These are phyloP conservation scores for Xylaria sp. DNA, from an alignment of 2,329 filamentous ascomycete species.

Conservation along the genomic window DNA sequence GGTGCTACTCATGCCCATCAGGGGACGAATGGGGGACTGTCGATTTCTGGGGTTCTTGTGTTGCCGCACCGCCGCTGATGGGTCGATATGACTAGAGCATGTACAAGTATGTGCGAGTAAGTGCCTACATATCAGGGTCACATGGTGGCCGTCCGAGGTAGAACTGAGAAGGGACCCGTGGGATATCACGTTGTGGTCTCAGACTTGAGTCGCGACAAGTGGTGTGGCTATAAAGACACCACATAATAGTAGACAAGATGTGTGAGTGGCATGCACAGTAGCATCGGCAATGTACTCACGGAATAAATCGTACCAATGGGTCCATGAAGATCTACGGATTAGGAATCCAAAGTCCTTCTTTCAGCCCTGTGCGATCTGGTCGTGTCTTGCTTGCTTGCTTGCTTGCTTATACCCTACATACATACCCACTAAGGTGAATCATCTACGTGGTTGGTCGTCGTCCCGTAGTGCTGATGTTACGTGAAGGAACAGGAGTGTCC, in stretches of 20 bases:
- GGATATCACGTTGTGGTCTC: not conserved
- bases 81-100: too few species aligned
- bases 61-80: not conserved
- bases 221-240: too few species aligned
- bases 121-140: not conserved
- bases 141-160: not conserved
- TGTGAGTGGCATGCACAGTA: not conserved
- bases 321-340: not conserved
- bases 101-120: not conserved
- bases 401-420: too few species aligned
- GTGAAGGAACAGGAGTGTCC: not conserved
- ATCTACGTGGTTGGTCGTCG: not conserved
- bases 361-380: not conserved
- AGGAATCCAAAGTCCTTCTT: not conserved
- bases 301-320: not conserved
- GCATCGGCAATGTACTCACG: not conserved
- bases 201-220: too few species aligned
- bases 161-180: not conserved
- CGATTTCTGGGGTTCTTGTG: not conserved
- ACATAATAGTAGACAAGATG: not conserved
- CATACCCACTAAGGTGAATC: not conserved
- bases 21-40: not conserved
- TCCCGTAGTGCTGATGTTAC: not conserved
- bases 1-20: not conserved
- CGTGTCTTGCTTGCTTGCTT: too few species aligned